Base-by-base conservation (phyloP, 2,329 filamentous ascomycete species). In the Sporothrix schenckii region DNA sequence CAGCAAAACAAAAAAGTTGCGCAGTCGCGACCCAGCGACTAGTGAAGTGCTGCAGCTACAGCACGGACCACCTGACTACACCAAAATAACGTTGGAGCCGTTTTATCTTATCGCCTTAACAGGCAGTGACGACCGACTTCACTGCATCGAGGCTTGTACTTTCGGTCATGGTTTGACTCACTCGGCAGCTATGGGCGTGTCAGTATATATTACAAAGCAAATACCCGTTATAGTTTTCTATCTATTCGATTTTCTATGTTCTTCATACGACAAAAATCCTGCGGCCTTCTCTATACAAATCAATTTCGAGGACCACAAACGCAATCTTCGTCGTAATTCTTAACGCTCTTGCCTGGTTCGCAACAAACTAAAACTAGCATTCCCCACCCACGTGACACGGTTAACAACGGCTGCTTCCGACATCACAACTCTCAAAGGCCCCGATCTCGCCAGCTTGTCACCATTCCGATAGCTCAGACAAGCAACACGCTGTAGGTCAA, bases 21-120 rank as follows among this genome's bases (percentile, higher is more conserved):
- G 67, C 54, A 69, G 56, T n/a, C 67, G 67, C 54, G 67, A 63
- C 30, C 54, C 27, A 61, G 53, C 30, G 53, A 49, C 66, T 52
- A 69, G 27, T 61, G 41, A 52, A 56, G 34, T 68, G 52, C 34
- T 27, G 34, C 39, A 63, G 54, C 44, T 69, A 5, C 54, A 61
- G 67, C 67, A 69, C 67, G 61, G 54, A 54, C 68, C 68, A 69
- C 56, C 41, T 47, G 14, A 19, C 11, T 34, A 7, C 11, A 16
- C 41, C 41, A 44, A 65, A 50, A 44, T 24, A 13, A 44, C 13
- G 41, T 1, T 30, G 60, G 16, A 47, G 21, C 56, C 19, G 14
- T 11, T 19, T 53, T 66, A 53, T 53, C 27, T 53, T 41, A 53
- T 66, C 63, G 19, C 16, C 47, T n/a, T 21, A 44, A 61, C 24